phyloP scores from a whole-genome alignment of 257 asterid genomes.

The Solanum boliviense region DNA sequence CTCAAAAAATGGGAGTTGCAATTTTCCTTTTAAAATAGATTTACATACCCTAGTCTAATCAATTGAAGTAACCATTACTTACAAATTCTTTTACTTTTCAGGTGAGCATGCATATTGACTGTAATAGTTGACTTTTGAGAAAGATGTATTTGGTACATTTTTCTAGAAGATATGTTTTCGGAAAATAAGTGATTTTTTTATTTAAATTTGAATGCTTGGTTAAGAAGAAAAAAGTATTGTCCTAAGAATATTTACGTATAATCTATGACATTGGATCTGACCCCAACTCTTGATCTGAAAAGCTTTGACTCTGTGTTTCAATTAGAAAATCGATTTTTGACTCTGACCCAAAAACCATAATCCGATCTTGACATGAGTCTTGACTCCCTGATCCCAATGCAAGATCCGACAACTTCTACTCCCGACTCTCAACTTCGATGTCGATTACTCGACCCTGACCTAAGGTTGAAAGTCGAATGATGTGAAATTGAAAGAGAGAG shows the following conservation, averaged over 20 bases:
- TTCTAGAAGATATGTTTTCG: too few relatives aligned
- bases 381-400: neutral
- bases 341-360: fast-evolving
- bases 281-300: neutral
- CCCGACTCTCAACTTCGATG: fast-evolving
- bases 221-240: neutral
- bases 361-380: neutral
- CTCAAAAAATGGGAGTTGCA: neutral
- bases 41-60: neutral
- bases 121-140: neutral
- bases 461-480: neutral
- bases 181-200: neutral
- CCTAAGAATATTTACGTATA: neutral
- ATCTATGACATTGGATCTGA: neutral
- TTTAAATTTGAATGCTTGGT: neutral
- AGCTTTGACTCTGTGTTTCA: fast-evolving
- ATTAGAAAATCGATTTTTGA: fast-evolving
- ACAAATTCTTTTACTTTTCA: neutral
- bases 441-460: neutral
- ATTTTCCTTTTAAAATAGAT: neutral
- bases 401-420: neutral
- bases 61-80: neutral
- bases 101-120: neutral
- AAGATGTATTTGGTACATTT: neutral
- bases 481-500: neutral